Conservation (phyloP, 768 basidiomycete genomes). For the Boletus bicolor region DNA sequence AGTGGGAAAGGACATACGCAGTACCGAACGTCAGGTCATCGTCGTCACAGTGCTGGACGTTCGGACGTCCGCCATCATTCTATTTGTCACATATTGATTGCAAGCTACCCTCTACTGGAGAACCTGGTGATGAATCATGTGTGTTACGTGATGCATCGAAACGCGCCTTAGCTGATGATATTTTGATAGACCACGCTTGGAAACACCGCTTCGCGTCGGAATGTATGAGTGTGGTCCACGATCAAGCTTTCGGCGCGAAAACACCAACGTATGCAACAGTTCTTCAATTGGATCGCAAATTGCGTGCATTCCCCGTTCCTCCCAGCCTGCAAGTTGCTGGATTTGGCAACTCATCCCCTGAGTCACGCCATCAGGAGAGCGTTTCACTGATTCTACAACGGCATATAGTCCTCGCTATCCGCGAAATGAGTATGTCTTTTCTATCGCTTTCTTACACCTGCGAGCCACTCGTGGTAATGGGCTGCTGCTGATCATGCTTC, state of each 20-base stretch:
- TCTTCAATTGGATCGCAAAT: constrained; percentile 62
- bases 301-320: constrained; percentile 66
- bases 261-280: constrained; percentile 66
- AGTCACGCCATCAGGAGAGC: constrained; percentile 36
- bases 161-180: constrained; percentile 1
- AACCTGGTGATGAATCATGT: constrained; percentile 58
- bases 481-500: constrained; percentile 15
- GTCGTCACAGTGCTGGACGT: constrained; percentile 58
- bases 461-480: background rate
- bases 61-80: constrained; percentile 68
- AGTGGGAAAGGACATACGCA: background rate
- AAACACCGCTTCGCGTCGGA: constrained; percentile 67
- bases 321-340: constrained; percentile 64
- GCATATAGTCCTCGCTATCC: constrained; percentile 64
- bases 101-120: constrained; percentile 53
- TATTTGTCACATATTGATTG: constrained; percentile 65
- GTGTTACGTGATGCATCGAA: constrained; percentile 21
- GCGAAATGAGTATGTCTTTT: constrained; percentile 59
- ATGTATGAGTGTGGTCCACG: constrained; percentile 66
- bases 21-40: constrained; percentile 27
- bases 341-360: constrained; percentile 53
- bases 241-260: constrained; percentile 70
- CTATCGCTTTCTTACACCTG: background rate
- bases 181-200: constrained; percentile 54
- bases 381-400: constrained; percentile 54